These are phyloP conservation scores for Martiniozyma asiatica DNA, from an alignment of 1,139 yeast genomes.

Conservation along the genomic window DNA sequence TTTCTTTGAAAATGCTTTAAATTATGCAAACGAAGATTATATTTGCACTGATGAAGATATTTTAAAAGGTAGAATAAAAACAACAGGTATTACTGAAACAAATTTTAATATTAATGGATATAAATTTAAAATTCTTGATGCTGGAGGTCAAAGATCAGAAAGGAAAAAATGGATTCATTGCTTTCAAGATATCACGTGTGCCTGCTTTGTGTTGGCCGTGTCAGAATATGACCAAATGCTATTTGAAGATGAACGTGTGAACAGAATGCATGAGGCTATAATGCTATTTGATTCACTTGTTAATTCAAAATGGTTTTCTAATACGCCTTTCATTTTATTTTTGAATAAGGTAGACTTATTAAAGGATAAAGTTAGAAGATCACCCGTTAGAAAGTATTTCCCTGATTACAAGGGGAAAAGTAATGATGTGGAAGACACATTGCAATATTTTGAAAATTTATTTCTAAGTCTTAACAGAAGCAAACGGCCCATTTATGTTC, in stretches of 20 bases:
- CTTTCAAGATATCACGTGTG: constrained; percentile 83
- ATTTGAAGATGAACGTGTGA: constrained; percentile 81
- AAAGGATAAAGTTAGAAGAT: constrained; percentile 50
- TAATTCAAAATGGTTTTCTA: constrained; percentile 73
- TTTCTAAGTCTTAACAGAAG: constrained; percentile 53
- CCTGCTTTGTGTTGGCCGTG: constrained; percentile 82
- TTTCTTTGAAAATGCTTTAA: constrained; percentile 57
- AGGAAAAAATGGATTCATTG: constrained; percentile 94
- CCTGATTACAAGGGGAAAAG: constrained; percentile 60
- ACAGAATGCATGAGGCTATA: constrained; percentile 85
- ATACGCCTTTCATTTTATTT: constrained; percentile 82
- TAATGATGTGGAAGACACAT: constrained; percentile 52
- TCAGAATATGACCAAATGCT: constrained; percentile 87
- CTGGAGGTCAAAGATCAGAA: constrained; percentile 95
- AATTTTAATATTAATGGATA: constrained; percentile 57
- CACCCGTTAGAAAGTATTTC: constrained; percentile 57
- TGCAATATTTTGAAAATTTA: constrained; percentile 53
- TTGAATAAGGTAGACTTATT: constrained; percentile 81
- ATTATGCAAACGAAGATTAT: constrained; percentile 55
- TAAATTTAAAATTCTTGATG: constrained; percentile 74
- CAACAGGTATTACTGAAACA: constrained; percentile 92
- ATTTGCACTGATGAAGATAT: constrained; percentile 74
- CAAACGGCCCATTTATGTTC: constrained; percentile 73
- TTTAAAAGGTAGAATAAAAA: constrained; percentile 80
- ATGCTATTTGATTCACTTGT: constrained; percentile 74